Conservation (phyloP, 2,329 filamentous ascomycete genomes). For the Hymenoscyphus infarciens region DNA sequence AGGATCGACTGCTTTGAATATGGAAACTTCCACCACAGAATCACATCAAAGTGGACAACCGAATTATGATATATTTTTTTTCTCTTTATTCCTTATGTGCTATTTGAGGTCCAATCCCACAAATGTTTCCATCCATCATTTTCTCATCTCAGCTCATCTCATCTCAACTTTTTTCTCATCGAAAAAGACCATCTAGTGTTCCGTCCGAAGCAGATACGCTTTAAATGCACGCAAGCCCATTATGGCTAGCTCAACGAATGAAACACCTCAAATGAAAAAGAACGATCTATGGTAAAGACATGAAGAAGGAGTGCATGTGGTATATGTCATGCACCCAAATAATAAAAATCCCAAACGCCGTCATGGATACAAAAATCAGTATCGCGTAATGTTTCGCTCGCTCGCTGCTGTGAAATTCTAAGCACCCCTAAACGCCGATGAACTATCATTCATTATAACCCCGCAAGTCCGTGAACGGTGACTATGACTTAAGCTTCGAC, state of each 20-base stretch:
- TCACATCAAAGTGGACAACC: no score
- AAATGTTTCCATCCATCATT: background rate
- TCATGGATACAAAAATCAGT: background rate
- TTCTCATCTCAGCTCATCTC: background rate
- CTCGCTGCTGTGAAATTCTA: slow-evolving; percentile 6
- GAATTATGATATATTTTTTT: no score
- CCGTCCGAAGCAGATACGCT: background rate
- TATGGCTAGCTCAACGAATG: background rate
- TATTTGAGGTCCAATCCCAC: background rate
- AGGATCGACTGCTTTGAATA: no score
- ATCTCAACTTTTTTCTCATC: background rate
- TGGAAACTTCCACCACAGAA: no score
- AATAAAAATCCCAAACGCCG: background rate
- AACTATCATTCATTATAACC: background rate
- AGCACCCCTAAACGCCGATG: background rate
- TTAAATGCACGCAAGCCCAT: background rate
- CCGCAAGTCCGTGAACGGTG: background rate
- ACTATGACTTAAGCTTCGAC: background rate
- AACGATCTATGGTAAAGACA: background rate
- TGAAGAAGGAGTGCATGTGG: slow-evolving; percentile 3
- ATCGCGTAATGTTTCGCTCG: background rate
- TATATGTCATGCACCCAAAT: background rate
- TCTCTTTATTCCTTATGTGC: no score
- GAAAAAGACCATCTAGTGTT: background rate
- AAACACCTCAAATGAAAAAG: background rate